phyloP scores from a whole-genome alignment of 441 rosid genomes.

The Mallotus japonicus region DNA sequence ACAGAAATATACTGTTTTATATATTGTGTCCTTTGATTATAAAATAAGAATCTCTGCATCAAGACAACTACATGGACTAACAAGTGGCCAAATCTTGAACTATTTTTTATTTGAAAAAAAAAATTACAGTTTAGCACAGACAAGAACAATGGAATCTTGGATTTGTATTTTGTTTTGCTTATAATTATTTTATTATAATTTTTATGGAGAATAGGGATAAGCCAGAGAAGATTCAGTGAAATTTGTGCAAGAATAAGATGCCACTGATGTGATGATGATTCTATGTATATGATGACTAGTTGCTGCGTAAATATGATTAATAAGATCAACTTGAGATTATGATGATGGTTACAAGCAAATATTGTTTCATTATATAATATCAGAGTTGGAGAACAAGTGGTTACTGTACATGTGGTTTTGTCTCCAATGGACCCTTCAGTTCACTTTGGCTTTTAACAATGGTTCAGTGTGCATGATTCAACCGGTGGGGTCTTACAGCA shows the following conservation, averaged over 20 bases:
- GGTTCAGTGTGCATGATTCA: constrained; percentile 1
- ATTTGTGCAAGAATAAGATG: neutral
- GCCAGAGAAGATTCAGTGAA: constrained; percentile 28
- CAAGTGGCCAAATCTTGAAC: constrained; percentile 23
- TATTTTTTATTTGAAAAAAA: neutral
- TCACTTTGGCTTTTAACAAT: neutral
- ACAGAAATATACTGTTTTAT: constrained; percentile 10
- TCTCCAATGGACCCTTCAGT: neutral
- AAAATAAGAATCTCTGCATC: constrained; percentile 19
- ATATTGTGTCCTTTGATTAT: neutral
- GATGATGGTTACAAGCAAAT: neutral
- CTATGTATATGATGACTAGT: constrained; percentile 15
- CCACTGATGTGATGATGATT: constrained; percentile 1
- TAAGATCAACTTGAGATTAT: constrained; percentile 14
- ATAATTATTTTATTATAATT: neutral
- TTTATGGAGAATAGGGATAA: constrained; percentile 2
- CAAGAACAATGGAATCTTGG: constrained; percentile 37
- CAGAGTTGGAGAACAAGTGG: neutral
- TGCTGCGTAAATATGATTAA: constrained; percentile 10
- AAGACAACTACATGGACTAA: constrained; percentile 26
- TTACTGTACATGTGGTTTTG: constrained; percentile 10
- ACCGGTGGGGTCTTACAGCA: neutral
- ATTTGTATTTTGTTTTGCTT: constrained; percentile 21
- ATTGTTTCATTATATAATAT: neutral
- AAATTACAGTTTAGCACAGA: constrained; percentile 10